Evolutionary conservation across 805 yeast genomes (phyloP).

Genomic region (Peterozyma toletana): DNA sequence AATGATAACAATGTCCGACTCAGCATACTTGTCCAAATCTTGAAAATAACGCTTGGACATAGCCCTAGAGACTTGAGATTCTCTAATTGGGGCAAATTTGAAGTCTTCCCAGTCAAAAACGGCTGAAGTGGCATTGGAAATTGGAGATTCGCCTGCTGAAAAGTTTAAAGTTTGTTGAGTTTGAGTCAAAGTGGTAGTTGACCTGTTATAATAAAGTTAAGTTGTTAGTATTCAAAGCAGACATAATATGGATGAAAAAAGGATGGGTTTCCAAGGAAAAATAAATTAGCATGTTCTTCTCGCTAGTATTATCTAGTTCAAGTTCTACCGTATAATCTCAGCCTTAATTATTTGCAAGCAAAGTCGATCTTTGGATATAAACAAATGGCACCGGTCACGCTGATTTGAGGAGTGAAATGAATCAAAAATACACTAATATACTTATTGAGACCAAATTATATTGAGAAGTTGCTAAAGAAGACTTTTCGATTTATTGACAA

Average conservation of each 20-base stretch:
- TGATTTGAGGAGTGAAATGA: not conserved
- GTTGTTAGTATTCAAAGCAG: not conserved
- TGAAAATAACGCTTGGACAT: constrained; percentile 71
- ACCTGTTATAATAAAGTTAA: not conserved
- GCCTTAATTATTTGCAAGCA: constrained; percentile 13
- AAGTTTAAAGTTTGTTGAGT: not conserved
- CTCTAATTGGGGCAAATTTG: constrained; percentile 66
- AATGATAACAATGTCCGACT: constrained; percentile 65
- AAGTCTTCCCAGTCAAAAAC: constrained; percentile 58
- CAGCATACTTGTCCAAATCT: constrained; percentile 68
- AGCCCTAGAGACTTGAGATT: constrained; percentile 73
- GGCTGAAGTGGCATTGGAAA: constrained; percentile 20
- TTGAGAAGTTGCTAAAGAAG: no score
- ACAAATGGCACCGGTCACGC: constrained; percentile 20
- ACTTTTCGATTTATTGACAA: no score
- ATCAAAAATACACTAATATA: no score
- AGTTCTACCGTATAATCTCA: constrained; percentile 36
- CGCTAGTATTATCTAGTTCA: constrained; percentile 38
- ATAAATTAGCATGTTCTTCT: constrained; percentile 25
- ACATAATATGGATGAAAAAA: not conserved
- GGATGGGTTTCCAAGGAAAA: not conserved
- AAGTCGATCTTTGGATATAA: not conserved
- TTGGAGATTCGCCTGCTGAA: constrained; percentile 13
- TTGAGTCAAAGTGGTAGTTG: constrained; percentile 10
- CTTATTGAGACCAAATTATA: no score